phyloP scores from a whole-genome alignment of 2,329 filamentous ascomycete species.

The Clarireedia monteithiana region DNA sequence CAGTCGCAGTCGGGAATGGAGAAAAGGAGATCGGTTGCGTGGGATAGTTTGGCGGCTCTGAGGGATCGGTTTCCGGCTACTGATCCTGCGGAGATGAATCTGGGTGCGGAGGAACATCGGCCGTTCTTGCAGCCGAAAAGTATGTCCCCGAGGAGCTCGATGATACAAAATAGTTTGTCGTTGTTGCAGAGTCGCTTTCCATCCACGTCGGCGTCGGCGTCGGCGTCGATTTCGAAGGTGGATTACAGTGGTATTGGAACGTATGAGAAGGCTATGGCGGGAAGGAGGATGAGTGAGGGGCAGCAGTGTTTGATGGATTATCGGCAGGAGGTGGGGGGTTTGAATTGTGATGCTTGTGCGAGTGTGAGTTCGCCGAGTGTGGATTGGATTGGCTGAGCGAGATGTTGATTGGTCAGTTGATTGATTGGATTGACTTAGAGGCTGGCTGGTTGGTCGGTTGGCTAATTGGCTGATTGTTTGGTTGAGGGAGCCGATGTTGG shows the following conservation, averaged over 20 bases:
- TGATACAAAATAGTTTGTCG: not conserved
- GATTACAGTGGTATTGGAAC: conserved; percentile 3
- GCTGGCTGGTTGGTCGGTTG: no score
- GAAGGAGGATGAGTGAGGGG: conserved; percentile 4
- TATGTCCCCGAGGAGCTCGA: not conserved
- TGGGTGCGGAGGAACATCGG: no score
- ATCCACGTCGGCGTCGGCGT: conserved; percentile 8
- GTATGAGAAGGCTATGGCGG: not conserved
- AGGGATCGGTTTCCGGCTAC: not conserved
- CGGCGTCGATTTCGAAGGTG: not conserved
- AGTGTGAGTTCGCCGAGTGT: conserved; percentile 13
- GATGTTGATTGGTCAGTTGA: not conserved
- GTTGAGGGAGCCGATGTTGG: no score
- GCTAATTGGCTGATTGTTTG: no score
- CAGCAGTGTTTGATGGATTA: not conserved
- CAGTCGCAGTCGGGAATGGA: no score
- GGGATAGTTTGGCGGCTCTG: not conserved
- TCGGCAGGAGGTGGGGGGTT: not conserved
- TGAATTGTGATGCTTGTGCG: conserved; percentile 14
- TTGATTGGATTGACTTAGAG: not conserved
- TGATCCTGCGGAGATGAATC: not conserved
- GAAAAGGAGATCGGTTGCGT: not conserved
- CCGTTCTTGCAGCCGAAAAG: not conserved
- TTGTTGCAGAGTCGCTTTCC: not conserved
- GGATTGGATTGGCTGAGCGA: conserved; percentile 19